Conservation (phyloP, 208 protist species). For the Wallacemonas rigidus region DNA sequence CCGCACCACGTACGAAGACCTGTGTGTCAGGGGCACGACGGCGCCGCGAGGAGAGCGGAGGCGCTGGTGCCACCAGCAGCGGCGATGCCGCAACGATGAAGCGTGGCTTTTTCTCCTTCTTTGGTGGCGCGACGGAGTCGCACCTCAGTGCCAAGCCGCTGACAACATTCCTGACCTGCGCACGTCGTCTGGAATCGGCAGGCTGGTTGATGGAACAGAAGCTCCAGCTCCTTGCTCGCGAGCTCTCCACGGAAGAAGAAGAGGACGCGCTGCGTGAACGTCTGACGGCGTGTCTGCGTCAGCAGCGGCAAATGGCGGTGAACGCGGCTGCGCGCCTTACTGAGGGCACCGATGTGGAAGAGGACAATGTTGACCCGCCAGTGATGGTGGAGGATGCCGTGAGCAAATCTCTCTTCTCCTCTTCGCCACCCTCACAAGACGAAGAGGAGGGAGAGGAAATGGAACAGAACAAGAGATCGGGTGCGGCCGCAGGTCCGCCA, state of each 20-base stretch:
- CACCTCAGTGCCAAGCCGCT: slow-evolving; percentile 67
- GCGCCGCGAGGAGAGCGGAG: not conserved
- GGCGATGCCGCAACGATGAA: not conserved
- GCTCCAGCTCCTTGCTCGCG: slow-evolving; percentile 49
- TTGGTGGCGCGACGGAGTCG: slow-evolving; percentile 59
- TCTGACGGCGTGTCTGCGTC: not conserved
- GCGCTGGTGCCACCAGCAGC: not conserved
- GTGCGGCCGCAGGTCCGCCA: not conserved
- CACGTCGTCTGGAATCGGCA: slow-evolving; percentile 30
- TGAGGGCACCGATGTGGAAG: not conserved
- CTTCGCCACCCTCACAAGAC: not conserved
- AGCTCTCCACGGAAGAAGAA: slow-evolving; percentile 47
- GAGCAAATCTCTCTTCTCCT: slow-evolving; percentile 20
- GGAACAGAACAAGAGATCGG: not conserved
- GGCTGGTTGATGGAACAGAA: slow-evolving; percentile 45
- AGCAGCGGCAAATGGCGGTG: not conserved
- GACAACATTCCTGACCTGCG: slow-evolving; percentile 48
- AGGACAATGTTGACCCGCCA: slow-evolving; percentile 1
- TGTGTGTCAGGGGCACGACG: not conserved
- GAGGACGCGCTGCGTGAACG: slow-evolving; percentile 34
- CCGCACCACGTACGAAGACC: slow-evolving; percentile 21
- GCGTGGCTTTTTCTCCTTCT: slow-evolving; percentile 62
- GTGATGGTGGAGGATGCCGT: not conserved
- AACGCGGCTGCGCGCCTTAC: not conserved
- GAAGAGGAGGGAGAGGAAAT: not conserved